phyloP scores from a whole-genome alignment of 495 filamentous ascomycete genomes.

The Hypomontagnella monticulosa region DNA sequence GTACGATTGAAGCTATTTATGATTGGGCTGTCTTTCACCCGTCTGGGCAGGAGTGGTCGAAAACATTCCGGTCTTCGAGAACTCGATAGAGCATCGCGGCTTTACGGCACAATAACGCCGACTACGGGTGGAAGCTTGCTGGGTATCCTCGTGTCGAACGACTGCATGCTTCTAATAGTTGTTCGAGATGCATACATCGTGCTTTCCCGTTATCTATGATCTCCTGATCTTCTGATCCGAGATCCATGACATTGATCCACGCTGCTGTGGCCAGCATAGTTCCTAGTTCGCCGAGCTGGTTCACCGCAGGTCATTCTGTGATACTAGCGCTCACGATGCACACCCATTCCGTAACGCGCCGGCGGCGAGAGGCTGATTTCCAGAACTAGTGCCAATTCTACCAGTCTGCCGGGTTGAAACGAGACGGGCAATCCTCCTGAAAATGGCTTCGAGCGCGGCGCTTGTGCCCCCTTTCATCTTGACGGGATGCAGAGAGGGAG shows the following conservation, averaged over 20 bases:
- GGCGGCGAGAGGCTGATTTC: conserved; percentile 3
- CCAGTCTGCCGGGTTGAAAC: not conserved
- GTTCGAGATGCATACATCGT: not conserved
- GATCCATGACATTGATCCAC: no score
- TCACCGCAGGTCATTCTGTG: not conserved
- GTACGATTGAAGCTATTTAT: conserved; percentile 10
- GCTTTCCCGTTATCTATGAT: no score
- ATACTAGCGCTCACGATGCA: not conserved
- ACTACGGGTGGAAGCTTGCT: conserved; percentile 1
- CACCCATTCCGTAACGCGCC: not conserved
- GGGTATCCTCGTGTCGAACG: no score
- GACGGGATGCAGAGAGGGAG: not conserved
- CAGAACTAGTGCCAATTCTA: not conserved
- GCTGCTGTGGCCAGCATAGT: not conserved
- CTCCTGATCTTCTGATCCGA: no score
- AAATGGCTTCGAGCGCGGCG: not conserved
- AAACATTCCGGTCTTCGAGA: not conserved
- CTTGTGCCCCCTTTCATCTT: not conserved
- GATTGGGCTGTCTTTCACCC: conserved; percentile 19
- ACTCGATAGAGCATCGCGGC: conserved; percentile 4
- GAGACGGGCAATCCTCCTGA: not conserved
- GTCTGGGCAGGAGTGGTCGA: not conserved
- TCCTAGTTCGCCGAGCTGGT: not conserved
- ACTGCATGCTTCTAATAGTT: not conserved
- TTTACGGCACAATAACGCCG: not conserved